Percentiles rank a stretch among this genome's conserved stretches.
These are phyloP conservation scores for Claviceps maximensis DNA, from an alignment of 2,329 filamentous ascomycete genomes.

Conservation along the genomic window DNA sequence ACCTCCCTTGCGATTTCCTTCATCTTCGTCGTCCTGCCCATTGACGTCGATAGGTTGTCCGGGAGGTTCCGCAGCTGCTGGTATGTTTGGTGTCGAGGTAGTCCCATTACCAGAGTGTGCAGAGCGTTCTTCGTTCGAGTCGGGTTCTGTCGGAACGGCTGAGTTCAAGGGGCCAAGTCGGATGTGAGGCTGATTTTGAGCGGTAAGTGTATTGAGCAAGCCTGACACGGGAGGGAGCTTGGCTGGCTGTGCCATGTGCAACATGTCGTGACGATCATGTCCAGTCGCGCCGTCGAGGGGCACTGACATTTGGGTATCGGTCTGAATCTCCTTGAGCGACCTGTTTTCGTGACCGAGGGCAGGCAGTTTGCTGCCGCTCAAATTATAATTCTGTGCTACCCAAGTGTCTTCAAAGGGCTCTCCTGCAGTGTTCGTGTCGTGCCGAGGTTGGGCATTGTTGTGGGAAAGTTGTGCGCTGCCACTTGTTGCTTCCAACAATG, in stretches of 20 bases:
- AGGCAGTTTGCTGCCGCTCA: not conserved
- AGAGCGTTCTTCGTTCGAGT: not conserved
- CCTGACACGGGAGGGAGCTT: not conserved
- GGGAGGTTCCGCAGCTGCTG: not conserved
- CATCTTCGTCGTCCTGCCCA: not conserved
- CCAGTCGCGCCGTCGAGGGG: not conserved
- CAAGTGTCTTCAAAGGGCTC: not conserved
- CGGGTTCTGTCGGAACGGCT: not conserved
- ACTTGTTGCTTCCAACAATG: conserved; percentile 1
- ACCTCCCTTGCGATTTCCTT: not conserved
- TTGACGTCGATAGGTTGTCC: not conserved
- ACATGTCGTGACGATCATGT: not conserved
- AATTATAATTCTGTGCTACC: conserved; percentile 1
- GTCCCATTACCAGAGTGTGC: not conserved
- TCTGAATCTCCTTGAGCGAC: not conserved
- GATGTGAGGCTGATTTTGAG: not conserved
- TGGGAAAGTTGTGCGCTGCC: not conserved
- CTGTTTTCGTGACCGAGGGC: not conserved
- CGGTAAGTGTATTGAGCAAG: not conserved
- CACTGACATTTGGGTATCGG: not conserved
- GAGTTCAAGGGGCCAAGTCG: not conserved
- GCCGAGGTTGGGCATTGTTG: not conserved
- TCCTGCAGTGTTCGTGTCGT: not conserved
- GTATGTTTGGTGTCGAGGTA: not conserved
- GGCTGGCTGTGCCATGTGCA: not conserved